A percentile compares a stretch with the other conserved stretches of the same genome.
These are phyloP conservation scores for Vigna hirtella DNA, from an alignment of 306 rosid genomes.

Conservation along the genomic window DNA sequence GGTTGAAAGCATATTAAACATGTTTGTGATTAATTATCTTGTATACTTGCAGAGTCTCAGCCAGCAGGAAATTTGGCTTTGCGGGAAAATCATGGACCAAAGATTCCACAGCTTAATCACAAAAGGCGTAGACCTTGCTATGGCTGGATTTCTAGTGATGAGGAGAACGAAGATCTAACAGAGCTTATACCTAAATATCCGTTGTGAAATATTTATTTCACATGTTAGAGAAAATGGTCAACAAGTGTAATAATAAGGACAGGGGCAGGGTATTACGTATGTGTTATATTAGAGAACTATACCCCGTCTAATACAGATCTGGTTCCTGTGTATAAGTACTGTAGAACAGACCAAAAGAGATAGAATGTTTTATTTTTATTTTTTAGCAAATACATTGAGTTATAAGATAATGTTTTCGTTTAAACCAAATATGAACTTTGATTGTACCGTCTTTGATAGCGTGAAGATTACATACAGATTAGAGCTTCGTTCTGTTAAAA, in stretches of 20 bases:
- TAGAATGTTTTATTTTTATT: not conserved
- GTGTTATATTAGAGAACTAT: not conserved
- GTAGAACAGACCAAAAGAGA: not conserved
- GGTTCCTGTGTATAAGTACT: not conserved
- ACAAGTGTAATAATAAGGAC: conserved; percentile 2
- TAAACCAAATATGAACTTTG: not conserved
- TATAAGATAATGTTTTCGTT: not conserved
- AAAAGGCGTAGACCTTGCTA: conserved; percentile 46
- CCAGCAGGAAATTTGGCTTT: not conserved
- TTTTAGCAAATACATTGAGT: not conserved
- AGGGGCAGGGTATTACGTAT: not conserved
- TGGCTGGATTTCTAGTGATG: conserved; percentile 50
- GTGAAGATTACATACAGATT: not conserved
- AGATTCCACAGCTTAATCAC: conserved; percentile 12
- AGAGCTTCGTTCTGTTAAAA: not conserved
- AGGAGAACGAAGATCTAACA: conserved; percentile 34
- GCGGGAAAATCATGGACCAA: conserved; percentile 15
- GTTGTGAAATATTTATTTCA: not conserved
- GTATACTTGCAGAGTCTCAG: conserved; percentile 38
- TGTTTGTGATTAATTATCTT: conserved; percentile 3
- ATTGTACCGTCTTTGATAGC: not conserved
- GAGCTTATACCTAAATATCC: conserved; percentile 20
- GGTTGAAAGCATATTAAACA: conserved; percentile 7
- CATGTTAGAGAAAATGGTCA: conserved; percentile 21
- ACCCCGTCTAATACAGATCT: not conserved